Conservation (phyloP, 2,329 filamentous ascomycete species). For the Zasmidium citrigriseum region DNA sequence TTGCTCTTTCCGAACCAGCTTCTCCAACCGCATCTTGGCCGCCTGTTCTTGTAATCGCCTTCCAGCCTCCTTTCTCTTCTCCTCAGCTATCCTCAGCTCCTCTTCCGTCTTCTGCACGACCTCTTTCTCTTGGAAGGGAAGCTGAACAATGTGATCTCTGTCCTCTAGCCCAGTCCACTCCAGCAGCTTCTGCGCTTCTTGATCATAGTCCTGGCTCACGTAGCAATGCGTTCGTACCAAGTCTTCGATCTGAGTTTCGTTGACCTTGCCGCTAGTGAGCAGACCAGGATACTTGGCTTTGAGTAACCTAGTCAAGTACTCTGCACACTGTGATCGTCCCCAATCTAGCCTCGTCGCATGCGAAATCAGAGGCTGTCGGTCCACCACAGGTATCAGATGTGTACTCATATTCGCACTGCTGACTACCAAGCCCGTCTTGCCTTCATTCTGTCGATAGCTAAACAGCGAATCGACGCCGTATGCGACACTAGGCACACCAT, state of each 20-base stretch:
- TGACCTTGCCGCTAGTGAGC: conserved; percentile 67
- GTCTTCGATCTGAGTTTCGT: conserved; percentile 80
- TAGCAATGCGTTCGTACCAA: conserved; percentile 90
- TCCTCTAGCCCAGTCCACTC: conserved; percentile 94
- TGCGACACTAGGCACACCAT: conserved; percentile 82
- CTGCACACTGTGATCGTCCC: conserved; percentile 86
- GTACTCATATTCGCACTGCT: conserved; percentile 93
- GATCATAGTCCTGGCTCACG: conserved; percentile 78
- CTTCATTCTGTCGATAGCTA: conserved; percentile 90
- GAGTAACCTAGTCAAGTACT: conserved; percentile 88
- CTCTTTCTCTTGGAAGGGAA: conserved; percentile 89
- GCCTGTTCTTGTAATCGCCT: conserved; percentile 91
- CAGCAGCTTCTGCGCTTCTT: conserved; percentile 73
- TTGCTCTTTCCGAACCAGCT: conserved; percentile 92
- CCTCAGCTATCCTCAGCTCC: conserved; percentile 84
- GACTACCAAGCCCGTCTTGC: conserved; percentile 81
- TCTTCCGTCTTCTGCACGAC: conserved; percentile 91
- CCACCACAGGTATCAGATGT: conserved; percentile 89
- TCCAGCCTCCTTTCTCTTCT: conserved; percentile 93
- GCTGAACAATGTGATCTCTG: conserved; percentile 84
- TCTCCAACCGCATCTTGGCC: conserved; percentile 94
- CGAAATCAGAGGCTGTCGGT: conserved; percentile 78
- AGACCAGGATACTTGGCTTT: conserved; percentile 90
- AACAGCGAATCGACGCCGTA: conserved; percentile 97
- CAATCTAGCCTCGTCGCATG: conserved; percentile 91